phyloP scores from a whole-genome alignment of 176 grass and related monocot genomes.

The Secale cereale region DNA sequence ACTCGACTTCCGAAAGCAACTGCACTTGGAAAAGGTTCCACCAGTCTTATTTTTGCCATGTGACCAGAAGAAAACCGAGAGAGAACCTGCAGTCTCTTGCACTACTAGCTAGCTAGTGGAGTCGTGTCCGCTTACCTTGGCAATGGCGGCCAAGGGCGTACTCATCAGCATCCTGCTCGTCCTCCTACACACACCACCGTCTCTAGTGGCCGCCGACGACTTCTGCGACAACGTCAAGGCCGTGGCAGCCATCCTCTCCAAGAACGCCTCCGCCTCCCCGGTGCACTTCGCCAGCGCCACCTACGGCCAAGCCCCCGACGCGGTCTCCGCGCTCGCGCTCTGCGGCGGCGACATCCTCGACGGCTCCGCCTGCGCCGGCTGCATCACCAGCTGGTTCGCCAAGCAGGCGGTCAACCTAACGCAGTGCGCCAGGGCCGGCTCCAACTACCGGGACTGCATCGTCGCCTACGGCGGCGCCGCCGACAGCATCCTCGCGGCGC shows the following conservation, averaged over 20 bases:
- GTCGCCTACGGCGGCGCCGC: neutral
- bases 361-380: neutral
- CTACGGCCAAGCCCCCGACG: neutral
- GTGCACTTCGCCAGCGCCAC: conserved; percentile 1
- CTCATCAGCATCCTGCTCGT: neutral
- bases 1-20: too few species aligned
- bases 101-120: neutral
- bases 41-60: too few species aligned
- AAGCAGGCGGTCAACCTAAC: neutral
- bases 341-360: conserved; percentile 14
- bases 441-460: conserved; percentile 13
- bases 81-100: too few species aligned
- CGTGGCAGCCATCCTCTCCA: neutral
- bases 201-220: neutral
- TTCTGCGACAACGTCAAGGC: conserved; percentile 10
- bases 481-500: neutral
- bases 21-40: too few species aligned
- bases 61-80: too few species aligned
- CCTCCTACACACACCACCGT: neutral
- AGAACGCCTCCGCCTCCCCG: neutral
- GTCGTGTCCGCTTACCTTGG: neutral
- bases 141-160: neutral
- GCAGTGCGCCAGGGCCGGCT: neutral
- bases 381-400: neutral
- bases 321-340: neutral